A percentile compares a stretch with the other conserved stretches of the same genome.
Evolutionary conservation across 2,329 filamentous ascomycete species (phyloP).

Genomic region (Colletotrichum acutatum): DNA sequence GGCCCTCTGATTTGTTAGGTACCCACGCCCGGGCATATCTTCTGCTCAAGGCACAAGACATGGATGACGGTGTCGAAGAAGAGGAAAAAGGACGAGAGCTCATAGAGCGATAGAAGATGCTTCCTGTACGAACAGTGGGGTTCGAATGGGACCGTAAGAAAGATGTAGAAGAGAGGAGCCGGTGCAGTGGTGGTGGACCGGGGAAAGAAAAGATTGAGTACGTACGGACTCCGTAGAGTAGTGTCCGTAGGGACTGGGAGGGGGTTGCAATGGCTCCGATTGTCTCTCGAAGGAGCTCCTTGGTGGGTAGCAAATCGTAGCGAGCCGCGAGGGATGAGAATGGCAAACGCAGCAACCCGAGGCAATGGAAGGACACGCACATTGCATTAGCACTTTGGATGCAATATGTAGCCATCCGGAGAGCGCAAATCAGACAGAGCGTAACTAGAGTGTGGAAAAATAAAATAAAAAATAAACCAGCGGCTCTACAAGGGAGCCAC

Average conservation of each 20-base stretch:
- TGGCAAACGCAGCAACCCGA: slow-evolving; percentile 23
- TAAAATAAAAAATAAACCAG: too few species aligned
- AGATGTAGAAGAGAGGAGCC: slow-evolving; percentile 5
- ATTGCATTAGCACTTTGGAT: not conserved
- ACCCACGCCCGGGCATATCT: not conserved
- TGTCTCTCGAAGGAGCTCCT: not conserved
- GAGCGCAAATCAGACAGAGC: not conserved
- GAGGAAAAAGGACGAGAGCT: not conserved
- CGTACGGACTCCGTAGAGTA: not conserved
- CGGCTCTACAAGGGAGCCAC: not conserved
- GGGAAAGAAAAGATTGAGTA: not conserved
- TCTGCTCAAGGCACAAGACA: not conserved
- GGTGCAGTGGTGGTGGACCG: not conserved
- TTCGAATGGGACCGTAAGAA: not conserved
- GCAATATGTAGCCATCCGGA: not conserved
- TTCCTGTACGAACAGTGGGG: slow-evolving; percentile 22
- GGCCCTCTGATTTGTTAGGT: not conserved
- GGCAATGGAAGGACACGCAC: not conserved
- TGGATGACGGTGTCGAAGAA: not conserved
- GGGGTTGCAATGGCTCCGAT: not conserved
- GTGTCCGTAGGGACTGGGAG: not conserved
- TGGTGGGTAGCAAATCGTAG: not conserved
- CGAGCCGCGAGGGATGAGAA: not conserved
- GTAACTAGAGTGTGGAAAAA: not conserved
- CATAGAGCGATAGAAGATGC: slow-evolving; percentile 8